phyloP scores from a whole-genome alignment of 2,329 filamentous ascomycete genomes.

The Fonsecaea nubica region DNA sequence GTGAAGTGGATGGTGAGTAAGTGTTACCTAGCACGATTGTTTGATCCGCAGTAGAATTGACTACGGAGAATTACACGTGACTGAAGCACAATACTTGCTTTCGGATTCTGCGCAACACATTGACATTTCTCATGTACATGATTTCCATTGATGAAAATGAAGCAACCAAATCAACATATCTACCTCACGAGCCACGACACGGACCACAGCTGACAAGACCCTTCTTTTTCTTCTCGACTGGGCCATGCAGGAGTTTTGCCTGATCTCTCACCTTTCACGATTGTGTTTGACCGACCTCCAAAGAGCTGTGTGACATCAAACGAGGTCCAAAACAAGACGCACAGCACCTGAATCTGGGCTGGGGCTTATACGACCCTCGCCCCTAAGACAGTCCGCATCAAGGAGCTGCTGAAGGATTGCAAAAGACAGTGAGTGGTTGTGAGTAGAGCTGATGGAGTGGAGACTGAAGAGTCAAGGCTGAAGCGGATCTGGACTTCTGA shows the following conservation, averaged over 20 bases:
- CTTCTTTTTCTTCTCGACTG: neutral
- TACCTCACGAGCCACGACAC: neutral
- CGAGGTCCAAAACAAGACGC: neutral
- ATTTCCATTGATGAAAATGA: neutral
- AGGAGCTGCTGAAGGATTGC: neutral
- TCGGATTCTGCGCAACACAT: neutral
- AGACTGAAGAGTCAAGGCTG: neutral
- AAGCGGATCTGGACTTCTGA: neutral
- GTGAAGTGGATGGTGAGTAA: neutral
- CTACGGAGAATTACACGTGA: neutral
- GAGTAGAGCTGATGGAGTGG: neutral
- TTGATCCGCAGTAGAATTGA: neutral
- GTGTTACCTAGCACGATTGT: neutral
- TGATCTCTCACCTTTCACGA: neutral
- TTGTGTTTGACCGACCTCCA: neutral
- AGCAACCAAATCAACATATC: neutral
- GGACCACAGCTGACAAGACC: neutral
- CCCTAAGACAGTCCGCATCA: neutral
- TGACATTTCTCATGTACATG: neutral
- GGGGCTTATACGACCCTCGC: neutral
- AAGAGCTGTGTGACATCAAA: neutral
- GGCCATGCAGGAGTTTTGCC: neutral
- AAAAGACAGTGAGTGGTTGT: neutral
- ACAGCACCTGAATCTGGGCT: neutral
- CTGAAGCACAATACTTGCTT: neutral